These are phyloP conservation scores for Blastomyces emzantsi DNA, from an alignment of 2,329 filamentous ascomycete species.

Conservation along the genomic window DNA sequence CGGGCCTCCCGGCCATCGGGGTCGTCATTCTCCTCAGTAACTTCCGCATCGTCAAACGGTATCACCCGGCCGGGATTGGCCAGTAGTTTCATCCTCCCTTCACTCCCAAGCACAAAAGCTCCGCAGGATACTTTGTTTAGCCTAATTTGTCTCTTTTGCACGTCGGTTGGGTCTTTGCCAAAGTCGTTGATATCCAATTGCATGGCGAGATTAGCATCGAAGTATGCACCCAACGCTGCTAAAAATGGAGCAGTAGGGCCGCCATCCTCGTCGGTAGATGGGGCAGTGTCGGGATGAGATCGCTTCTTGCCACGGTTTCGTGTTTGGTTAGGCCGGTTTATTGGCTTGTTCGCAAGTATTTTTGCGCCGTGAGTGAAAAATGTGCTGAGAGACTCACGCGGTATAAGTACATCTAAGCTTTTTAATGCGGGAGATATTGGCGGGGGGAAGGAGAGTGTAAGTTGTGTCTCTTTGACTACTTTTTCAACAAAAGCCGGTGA, in stretches of 20 bases:
- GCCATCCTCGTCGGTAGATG: background rate
- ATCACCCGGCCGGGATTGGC: slow-evolving; percentile 17
- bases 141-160: slow-evolving; percentile 24
- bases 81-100: slow-evolving; percentile 34
- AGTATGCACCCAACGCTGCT: slow-evolving; percentile 27
- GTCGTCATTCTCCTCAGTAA: slow-evolving; percentile 16
- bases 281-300: slow-evolving; percentile 8
- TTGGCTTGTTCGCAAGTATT: slow-evolving; percentile 15
- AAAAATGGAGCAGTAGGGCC: slow-evolving; percentile 18
- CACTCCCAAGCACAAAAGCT: slow-evolving; percentile 31
- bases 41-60: slow-evolving; percentile 17
- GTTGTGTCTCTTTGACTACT: slow-evolving; percentile 31
- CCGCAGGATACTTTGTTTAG: slow-evolving; percentile 32
- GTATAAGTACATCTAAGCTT: slow-evolving; percentile 28
- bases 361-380: slow-evolving; percentile 20
- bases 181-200: slow-evolving; percentile 24
- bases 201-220: slow-evolving; percentile 34
- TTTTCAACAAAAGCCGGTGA: slow-evolving; percentile 21
- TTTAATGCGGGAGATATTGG: slow-evolving; percentile 28
- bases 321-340: slow-evolving; percentile 14
- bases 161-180: slow-evolving; percentile 11
- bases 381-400: slow-evolving; percentile 22
- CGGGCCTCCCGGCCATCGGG: slow-evolving; percentile 16
- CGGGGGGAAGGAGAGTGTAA: slow-evolving; percentile 32
- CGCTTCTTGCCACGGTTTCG: slow-evolving; percentile 10